Base-by-base conservation (phyloP, 257 asterid species). In the Avicennia marina region DNA sequence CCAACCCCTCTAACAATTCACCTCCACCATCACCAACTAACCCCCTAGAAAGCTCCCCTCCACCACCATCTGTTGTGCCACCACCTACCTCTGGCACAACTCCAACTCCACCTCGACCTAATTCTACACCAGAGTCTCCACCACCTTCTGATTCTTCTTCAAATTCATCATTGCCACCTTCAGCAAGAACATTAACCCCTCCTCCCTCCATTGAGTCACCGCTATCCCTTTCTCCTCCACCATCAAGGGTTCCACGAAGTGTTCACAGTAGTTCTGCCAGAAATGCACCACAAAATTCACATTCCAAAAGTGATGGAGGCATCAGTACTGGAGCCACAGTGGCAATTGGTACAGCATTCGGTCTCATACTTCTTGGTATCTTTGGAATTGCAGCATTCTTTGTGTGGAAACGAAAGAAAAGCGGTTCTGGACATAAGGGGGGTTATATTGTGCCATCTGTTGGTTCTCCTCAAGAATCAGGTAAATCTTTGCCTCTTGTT, bases 381-480 rank as follows among this genome's bases (percentile, higher is more conserved):
- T 20, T 84, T 61, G 94, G 78, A 59, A 19, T 57, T 26, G 63
- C 58, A 21, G 81, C 70, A 43, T 82, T 78, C 72, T 86, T 80
- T 61, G 7, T 72, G 20, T 71, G 82, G 81, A 78, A 63, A 78
- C 75, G 88, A 40, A 89, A 80, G 89, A 84, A 66, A 72, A 80
- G 70, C 72, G 75, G 68, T 54, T 39, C 71, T 36, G 77, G 69
- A 39, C 65, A 31, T 46, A 78, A 56, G 31, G 74, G 80, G 19
- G 81, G 78, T 38, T 71, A 80, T 65, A 27, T 84, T 60, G 60
- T 82, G 75, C 94, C 97, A 53, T 59, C 79, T 29, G 32, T 31
- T 2, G 75, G 56, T 10, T 62, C 78, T 62, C 77, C 90, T 53
- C 85, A 77, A 21, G 70, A 71, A 62, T 73, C 95, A 78, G 95